Evolutionary conservation across 2,329 filamentous ascomycete genomes (phyloP).

Genomic region (Chaetothyriales sp.): DNA sequence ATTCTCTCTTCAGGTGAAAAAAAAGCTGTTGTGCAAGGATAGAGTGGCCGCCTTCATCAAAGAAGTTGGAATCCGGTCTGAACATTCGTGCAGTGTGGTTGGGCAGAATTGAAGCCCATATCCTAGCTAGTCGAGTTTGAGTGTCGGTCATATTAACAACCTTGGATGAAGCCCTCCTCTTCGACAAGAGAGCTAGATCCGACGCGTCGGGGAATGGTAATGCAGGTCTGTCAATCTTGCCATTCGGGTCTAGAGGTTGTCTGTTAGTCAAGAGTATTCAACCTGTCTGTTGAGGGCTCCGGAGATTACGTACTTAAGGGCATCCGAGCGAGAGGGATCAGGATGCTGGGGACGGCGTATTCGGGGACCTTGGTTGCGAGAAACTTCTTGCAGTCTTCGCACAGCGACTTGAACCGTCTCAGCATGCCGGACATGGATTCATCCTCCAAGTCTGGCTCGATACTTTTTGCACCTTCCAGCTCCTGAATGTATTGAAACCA

Average conservation of each 20-base stretch:
- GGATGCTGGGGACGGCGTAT: slow-evolving; percentile 62
- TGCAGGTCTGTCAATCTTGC: slow-evolving; percentile 67
- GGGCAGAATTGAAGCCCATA: slow-evolving; percentile 60
- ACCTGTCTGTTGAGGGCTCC: too few species aligned
- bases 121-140: slow-evolving; percentile 53
- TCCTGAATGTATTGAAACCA: slow-evolving; percentile 57
- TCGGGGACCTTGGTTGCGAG: slow-evolving; percentile 58
- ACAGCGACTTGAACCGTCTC: slow-evolving; percentile 47
- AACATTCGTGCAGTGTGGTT: slow-evolving; percentile 56
- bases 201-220: slow-evolving; percentile 69
- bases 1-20: too few species aligned
- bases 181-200: slow-evolving; percentile 42
- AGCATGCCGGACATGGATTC: slow-evolving; percentile 40
- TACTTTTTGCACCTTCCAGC: too few species aligned
- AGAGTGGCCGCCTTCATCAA: slow-evolving; percentile 68
- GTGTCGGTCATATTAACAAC: slow-evolving; percentile 35
- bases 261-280: too few species aligned
- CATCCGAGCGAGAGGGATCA: slow-evolving; percentile 58
- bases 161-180: slow-evolving; percentile 37
- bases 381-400: slow-evolving; percentile 49
- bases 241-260: slow-evolving; percentile 73
- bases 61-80: slow-evolving; percentile 51
- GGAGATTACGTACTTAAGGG: too few species aligned
- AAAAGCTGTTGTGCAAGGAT: slow-evolving; percentile 71
- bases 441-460: slow-evolving; percentile 43